Base-by-base conservation (phyloP, 2,329 filamentous ascomycete genomes). In the Botrytis elliptica region DNA sequence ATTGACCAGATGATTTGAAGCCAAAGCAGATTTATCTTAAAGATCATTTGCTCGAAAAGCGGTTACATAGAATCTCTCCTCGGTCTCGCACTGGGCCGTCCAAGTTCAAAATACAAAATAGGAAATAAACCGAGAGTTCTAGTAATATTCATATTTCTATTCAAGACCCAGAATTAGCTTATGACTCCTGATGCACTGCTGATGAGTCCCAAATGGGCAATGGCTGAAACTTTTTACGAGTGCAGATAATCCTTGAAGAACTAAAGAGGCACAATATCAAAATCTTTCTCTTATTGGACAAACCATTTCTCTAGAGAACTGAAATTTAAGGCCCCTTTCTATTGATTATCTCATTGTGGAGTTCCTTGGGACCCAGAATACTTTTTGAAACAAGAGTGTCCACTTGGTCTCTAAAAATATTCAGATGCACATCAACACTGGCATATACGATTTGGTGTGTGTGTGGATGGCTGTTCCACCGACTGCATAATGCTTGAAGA, bases 91-190 rank as follows among this genome's bases (percentile, higher is more conserved):
- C 65, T 62, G 12, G 29, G 44, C 7, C 25, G 7, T 25, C n/a
- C 8, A 29, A 52, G 10, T 59, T n/a, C 14, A 49, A 3, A 29
- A 68, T 22, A 49, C 42, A 36, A 16, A 72, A 59, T 46, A 68
- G 71, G 71, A 60, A 72, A 49, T 52, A 68, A 42, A 33, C 63
- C 63, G 63, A 68, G n/a, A 42, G 22, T 68, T 60, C 20, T 60
- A 18, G 33, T 29, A 33, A n/a, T 38, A 38, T 49, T 33, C 46
- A 55, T 29, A 46, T 14, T 55, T 36, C 59, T 18, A 46, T 59
- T 25, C 14, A 42, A 40, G 46, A 40, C 8, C 38, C 10, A 33
- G 25, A 44, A n/a, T 49, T 42, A 25, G n/a, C 22, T 9, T 29
- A 14, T 22, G 38, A 29, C 70, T 52, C 52, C n/a, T 29, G n/a